Conservation (phyloP, 495 filamentous ascomycete genomes). For the Monascus purpureus region DNA sequence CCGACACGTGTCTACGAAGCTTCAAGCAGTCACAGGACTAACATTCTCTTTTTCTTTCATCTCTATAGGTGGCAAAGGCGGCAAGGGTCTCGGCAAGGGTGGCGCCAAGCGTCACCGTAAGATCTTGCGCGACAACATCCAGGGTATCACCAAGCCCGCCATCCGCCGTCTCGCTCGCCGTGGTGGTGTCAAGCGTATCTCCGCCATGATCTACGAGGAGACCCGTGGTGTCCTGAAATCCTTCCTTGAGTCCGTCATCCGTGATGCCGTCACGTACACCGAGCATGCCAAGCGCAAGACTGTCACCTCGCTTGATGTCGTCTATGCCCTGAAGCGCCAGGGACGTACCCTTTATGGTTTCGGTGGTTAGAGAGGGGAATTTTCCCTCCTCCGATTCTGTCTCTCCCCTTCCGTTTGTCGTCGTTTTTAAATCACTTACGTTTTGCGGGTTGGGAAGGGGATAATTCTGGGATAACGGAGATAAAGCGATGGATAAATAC, state of each 20-base stretch:
- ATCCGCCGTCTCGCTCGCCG: conserved; percentile 52
- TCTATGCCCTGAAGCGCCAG: conserved; percentile 91
- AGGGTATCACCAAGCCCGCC: conserved; percentile 63
- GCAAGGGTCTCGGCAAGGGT: conserved; percentile 74
- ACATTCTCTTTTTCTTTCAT: conserved; percentile 7
- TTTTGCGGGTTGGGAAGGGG: neutral
- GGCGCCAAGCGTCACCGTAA: conserved; percentile 98
- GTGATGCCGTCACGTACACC: conserved; percentile 96
- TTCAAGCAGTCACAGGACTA: no score
- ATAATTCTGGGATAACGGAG: no score
- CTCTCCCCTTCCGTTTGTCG: neutral
- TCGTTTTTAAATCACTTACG: neutral
- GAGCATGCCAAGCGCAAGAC: conserved; percentile 98
- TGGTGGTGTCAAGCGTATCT: conserved; percentile 54
- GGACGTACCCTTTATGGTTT: conserved; percentile 96
- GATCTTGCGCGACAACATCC: conserved; percentile 99
- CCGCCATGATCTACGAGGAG: conserved; percentile 58
- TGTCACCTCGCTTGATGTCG: conserved; percentile 87
- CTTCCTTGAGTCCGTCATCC: conserved; percentile 56
- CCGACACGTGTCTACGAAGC: no score
- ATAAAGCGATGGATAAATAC: no score
- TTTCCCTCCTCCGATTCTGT: conserved; percentile 1
- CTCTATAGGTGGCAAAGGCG: conserved; percentile 72
- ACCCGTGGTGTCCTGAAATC: conserved; percentile 54
- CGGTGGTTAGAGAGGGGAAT: conserved; percentile 80